Conservation (phyloP, 2,329 filamentous ascomycete species). For the Chrysosporium queenslandicum region DNA sequence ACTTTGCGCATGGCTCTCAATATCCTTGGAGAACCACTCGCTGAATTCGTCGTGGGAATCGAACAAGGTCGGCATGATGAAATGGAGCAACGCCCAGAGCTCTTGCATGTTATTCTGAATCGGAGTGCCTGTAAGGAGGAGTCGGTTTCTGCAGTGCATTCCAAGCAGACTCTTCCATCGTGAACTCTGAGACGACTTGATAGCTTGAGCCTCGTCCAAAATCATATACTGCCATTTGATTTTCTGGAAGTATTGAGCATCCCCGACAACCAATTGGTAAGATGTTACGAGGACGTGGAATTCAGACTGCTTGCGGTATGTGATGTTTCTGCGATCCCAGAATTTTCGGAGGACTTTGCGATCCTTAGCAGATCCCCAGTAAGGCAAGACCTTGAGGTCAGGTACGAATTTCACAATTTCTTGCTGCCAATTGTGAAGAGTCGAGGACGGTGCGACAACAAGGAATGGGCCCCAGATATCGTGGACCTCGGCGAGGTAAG, state of each 20-base stretch:
- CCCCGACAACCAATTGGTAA: slow-evolving; percentile 92
- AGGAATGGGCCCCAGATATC: slow-evolving; percentile 95
- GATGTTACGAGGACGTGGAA: slow-evolving; percentile 97
- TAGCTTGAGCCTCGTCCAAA: slow-evolving; percentile 86
- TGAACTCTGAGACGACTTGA: slow-evolving; percentile 92
- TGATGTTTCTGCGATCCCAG: slow-evolving; percentile 96
- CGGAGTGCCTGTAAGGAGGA: slow-evolving; percentile 88
- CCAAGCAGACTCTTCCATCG: slow-evolving; percentile 83
- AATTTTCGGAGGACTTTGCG: slow-evolving; percentile 95
- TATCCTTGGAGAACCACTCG: slow-evolving; percentile 50
- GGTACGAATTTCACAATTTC: slow-evolving; percentile 94
- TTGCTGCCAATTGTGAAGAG: slow-evolving; percentile 79
- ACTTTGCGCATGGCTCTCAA: slow-evolving; percentile 95
- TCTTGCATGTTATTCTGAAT: slow-evolving; percentile 96
- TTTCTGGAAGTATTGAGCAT: slow-evolving; percentile 61
- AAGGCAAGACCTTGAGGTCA: slow-evolving; percentile 85
- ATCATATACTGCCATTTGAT: slow-evolving; percentile 65
- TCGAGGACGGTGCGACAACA: slow-evolving; percentile 68
- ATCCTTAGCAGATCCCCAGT: slow-evolving; percentile 92
- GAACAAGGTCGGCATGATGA: slow-evolving; percentile 95
- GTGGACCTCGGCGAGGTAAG: slow-evolving; percentile 91
- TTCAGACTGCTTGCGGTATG: slow-evolving; percentile 82
- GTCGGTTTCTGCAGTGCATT: slow-evolving; percentile 88
- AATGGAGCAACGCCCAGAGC: slow-evolving; percentile 83
- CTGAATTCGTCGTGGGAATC: slow-evolving; percentile 49